Conservation (phyloP, 257 asterid species). For the Thymus quinquecostatus region DNA sequence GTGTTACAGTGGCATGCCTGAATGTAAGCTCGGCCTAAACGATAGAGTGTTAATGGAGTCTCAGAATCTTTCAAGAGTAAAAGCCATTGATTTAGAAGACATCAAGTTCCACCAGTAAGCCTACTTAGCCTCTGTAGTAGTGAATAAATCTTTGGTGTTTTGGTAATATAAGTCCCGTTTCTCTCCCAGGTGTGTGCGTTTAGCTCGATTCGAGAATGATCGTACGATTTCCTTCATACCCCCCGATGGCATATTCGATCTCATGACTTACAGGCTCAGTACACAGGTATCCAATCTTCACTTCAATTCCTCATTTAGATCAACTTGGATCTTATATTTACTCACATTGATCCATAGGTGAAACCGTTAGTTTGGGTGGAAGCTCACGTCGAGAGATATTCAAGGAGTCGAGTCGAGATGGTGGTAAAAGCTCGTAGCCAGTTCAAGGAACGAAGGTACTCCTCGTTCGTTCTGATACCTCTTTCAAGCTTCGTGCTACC, state of each 20-base stretch:
- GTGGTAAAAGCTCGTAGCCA: conserved; percentile 91
- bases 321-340: conserved; percentile 1
- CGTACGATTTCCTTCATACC: conserved; percentile 96
- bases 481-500: not conserved
- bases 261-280: conserved; percentile 97
- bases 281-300: conserved; percentile 67
- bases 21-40: conserved; percentile 98
- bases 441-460: conserved; percentile 96
- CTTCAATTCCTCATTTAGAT: not conserved
- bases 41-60: conserved; percentile 96
- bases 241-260: conserved; percentile 98
- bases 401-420: conserved; percentile 92
- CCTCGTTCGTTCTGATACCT: not conserved
- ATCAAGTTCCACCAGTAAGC: conserved; percentile 98
- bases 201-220: conserved; percentile 95
- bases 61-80: conserved; percentile 93
- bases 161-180: not conserved
- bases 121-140: conserved; percentile 1
- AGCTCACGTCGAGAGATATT: conserved; percentile 87
- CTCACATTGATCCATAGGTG: conserved; percentile 54
- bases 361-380: conserved; percentile 97
- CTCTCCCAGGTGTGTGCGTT: conserved; percentile 80
- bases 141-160: not conserved
- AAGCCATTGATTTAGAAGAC: conserved; percentile 97
- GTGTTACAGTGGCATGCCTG: conserved; percentile 95